These are phyloP conservation scores for Lachancea waltii DNA, from an alignment of 805 yeast species.

Conservation along the genomic window DNA sequence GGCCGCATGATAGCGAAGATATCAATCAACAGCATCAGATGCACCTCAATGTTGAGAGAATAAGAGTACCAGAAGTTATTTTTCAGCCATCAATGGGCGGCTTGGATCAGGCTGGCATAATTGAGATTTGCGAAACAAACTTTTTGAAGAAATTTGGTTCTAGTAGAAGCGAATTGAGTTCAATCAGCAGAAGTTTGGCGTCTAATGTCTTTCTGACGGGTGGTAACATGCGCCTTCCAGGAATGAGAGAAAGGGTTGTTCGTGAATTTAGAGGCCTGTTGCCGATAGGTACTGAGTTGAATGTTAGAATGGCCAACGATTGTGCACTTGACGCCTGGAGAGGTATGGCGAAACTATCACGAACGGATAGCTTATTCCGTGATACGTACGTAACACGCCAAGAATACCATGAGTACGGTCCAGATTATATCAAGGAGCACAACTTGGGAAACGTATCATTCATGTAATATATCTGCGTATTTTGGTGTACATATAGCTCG, in stretches of 20 bases:
- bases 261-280: conserved; percentile 63
- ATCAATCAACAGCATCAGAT: conserved; percentile 85
- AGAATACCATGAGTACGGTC: conserved; percentile 85
- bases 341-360: conserved; percentile 84
- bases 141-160: conserved; percentile 58
- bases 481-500: too few species aligned
- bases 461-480: conserved; percentile 16
- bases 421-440: conserved; percentile 85
- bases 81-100: conserved; percentile 95
- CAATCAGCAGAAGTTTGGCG: conserved; percentile 21
- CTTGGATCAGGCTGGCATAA: conserved; percentile 90
- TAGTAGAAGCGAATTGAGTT: conserved; percentile 39
- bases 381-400: conserved; percentile 50
- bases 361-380: conserved; percentile 38
- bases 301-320: conserved; percentile 56
- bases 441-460: conserved; percentile 54
- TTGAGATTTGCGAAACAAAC: conserved; percentile 66
- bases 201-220: conserved; percentile 80
- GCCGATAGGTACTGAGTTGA: conserved; percentile 59
- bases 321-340: conserved; percentile 84
- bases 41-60: conserved; percentile 84
- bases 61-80: conserved; percentile 84
- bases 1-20: conserved; percentile 74
- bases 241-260: conserved; percentile 60
- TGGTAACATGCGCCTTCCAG: conserved; percentile 63